Percentiles rank a stretch among this genome's conserved stretches.
phyloP scores from a whole-genome alignment of 805 yeast genomes.

The Hanseniaspora mollemarum region DNA sequence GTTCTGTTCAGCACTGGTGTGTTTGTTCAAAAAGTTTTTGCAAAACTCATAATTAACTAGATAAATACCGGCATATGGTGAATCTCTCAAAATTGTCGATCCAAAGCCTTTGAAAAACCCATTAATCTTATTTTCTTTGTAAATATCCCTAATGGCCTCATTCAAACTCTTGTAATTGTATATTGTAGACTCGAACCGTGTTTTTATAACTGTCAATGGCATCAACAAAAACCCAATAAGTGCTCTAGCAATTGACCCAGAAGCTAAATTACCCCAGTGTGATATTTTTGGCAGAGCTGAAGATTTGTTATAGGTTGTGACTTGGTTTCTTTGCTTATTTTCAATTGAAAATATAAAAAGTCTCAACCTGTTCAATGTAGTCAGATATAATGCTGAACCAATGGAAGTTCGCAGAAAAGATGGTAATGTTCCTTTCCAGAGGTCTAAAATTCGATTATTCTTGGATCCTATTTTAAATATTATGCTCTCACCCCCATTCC shows the following conservation, averaged over 20 bases:
- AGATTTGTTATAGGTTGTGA: conserved; percentile 24
- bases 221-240: conserved; percentile 75
- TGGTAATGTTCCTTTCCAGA: conserved; percentile 93
- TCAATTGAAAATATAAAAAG: conserved; percentile 31
- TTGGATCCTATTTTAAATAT: background rate
- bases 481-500: conserved; percentile 24
- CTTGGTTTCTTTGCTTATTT: background rate
- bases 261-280: conserved; percentile 52
- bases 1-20: conserved; percentile 23
- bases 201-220: conserved; percentile 89
- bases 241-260: conserved; percentile 74
- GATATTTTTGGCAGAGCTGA: conserved; percentile 57
- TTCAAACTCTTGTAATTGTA: conserved; percentile 56
- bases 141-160: conserved; percentile 51
- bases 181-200: conserved; percentile 72
- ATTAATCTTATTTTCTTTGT: conserved; percentile 37
- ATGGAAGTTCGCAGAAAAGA: conserved; percentile 80
- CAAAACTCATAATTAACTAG: conserved; percentile 72
- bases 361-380: conserved; percentile 56
- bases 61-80: conserved; percentile 92
- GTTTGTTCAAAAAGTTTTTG: conserved; percentile 33
- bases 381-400: conserved; percentile 78
- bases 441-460: conserved; percentile 33
- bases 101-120: conserved; percentile 83
- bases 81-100: conserved; percentile 81